Base-by-base conservation (phyloP, 75 land plant genomes). In the Azolla pinnata region DNA sequence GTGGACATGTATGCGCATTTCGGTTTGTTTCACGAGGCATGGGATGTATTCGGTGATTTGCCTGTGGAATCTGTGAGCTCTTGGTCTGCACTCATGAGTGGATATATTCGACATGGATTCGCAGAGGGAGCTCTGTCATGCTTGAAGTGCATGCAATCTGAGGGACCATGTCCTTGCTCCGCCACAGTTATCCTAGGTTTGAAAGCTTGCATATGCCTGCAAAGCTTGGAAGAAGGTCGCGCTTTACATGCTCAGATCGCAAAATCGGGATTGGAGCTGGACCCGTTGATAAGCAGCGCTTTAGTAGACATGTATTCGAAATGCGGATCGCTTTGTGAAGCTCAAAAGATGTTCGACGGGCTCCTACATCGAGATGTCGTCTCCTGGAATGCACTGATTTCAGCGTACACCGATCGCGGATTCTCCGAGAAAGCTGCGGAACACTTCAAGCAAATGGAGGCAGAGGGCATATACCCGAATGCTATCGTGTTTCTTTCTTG, bases 1-100 rank as follows among this genome's bases (percentile, higher is more conserved):
- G 21, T 46, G 17, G 80, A 80, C 56, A 29, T 77, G 25, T 84
- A 84, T 60, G 59, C 73, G 8, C 80, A 77, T 51, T 77, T 83
- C 54, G 83, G 83, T 24, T 63, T 26, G 32, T 57, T 77, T 25
- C 9, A 52, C 1, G 78, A 80, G 10, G 81, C 83, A 4, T 16
- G 26, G 2, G 64, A 45, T 21, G 83, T 80, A 34, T 84, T 80
- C 53, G 59, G 56, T 27, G 77, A 68, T 44, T 73, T 80, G 83
- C 54, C 25, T 5, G 26, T 33, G 4, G 60, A 59, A 66, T 62
- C 32, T 64, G 79, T 67, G 21, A 73, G 75, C 29, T 69, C 83
- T 1, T 81, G 76, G 75, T 75, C 70, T 21, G 33, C 72, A 31
- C 31, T 78, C 53, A 72, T 75, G 30, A 73, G 65, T 4, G 78